Evolutionary conservation across 768 basidiomycete genomes (phyloP).

Genomic region (Kwoniella sp.): DNA sequence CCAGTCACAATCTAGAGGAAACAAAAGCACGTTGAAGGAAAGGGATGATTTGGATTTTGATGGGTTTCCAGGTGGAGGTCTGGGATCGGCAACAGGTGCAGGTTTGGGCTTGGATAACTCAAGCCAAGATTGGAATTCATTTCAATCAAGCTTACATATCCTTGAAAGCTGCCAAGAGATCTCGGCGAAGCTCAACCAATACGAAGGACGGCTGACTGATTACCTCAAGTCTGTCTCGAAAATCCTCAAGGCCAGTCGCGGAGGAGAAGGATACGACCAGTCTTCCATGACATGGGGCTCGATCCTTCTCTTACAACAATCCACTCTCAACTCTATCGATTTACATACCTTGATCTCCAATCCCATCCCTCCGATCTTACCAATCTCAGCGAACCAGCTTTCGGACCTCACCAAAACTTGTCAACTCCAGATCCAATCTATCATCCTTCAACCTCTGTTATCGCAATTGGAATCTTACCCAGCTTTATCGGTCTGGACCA

Average conservation of each 20-base stretch:
- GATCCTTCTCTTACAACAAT: constrained; percentile 73
- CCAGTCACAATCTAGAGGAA: neutral
- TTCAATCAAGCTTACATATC: constrained; percentile 79
- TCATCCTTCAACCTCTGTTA: constrained; percentile 79
- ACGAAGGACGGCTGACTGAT: constrained; percentile 71
- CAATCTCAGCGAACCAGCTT: constrained; percentile 8
- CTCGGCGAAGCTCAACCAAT: constrained; percentile 66
- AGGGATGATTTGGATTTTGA: constrained; percentile 62
- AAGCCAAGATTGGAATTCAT: constrained; percentile 81
- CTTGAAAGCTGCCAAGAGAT: constrained; percentile 77
- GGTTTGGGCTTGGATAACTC: constrained; percentile 68
- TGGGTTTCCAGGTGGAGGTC: neutral
- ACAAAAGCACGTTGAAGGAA: neutral
- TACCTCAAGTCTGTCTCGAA: constrained; percentile 65
- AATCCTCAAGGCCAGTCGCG: constrained; percentile 64
- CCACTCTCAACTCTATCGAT: constrained; percentile 77
- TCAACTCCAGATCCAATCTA: constrained; percentile 75
- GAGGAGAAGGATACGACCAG: constrained; percentile 59
- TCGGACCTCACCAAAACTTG: constrained; percentile 67
- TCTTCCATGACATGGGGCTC: constrained; percentile 60
- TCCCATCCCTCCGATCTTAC: constrained; percentile 16
- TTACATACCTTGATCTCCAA: constrained; percentile 62
- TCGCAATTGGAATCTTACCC: constrained; percentile 73
- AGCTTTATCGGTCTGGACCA: constrained; percentile 67
- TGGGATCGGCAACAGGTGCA: neutral